These are phyloP conservation scores for Daldinia loculata DNA, from an alignment of 495 filamentous ascomycete genomes.

Conservation along the genomic window DNA sequence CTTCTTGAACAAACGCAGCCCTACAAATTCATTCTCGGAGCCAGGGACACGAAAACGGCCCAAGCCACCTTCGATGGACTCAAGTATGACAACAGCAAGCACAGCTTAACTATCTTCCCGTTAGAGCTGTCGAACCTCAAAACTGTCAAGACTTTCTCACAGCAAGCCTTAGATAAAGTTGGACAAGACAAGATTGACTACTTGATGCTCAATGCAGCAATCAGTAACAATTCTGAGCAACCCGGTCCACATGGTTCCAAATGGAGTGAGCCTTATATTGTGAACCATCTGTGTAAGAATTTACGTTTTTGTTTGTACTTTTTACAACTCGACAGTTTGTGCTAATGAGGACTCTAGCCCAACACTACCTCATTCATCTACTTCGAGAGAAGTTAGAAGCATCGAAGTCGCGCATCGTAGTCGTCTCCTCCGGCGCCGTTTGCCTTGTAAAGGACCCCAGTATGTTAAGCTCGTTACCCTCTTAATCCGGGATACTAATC, in stretches of 20 bases:
- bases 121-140: conserved; percentile 52
- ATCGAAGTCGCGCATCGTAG: conserved; percentile 50
- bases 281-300: conserved; percentile 55
- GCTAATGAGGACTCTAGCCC: conserved; percentile 43
- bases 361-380: conserved; percentile 56
- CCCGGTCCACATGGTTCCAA: conserved; percentile 47
- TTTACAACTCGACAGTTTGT: background rate
- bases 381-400: conserved; percentile 51
- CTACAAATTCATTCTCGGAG: conserved; percentile 57
- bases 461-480: conserved; percentile 24
- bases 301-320: background rate
- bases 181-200: conserved; percentile 52
- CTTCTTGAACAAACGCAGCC: conserved; percentile 51
- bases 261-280: conserved; percentile 52
- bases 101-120: conserved; percentile 53
- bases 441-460: conserved; percentile 46
- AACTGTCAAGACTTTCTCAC: conserved; percentile 50
- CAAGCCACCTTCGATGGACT: conserved; percentile 50
- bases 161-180: conserved; percentile 46
- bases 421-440: conserved; percentile 54
- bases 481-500: conserved; percentile 1
- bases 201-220: conserved; percentile 54
- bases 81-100: conserved; percentile 45
- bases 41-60: conserved; percentile 48
- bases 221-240: conserved; percentile 31